phyloP scores from a whole-genome alignment of 2,329 filamentous ascomycete genomes.

The Didymella pomorum region DNA sequence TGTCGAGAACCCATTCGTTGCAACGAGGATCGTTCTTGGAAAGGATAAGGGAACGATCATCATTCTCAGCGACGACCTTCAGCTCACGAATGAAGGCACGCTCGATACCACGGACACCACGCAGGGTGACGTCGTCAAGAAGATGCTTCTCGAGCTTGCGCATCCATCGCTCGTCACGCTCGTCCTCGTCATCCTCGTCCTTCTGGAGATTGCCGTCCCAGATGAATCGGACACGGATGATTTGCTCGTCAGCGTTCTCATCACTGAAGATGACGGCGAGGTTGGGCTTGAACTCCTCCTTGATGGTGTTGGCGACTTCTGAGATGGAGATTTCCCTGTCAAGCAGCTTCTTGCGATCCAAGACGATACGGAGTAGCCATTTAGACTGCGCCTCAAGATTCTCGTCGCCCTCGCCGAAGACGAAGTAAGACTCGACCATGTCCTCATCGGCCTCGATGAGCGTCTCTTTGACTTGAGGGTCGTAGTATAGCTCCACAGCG shows the following conservation, averaged over 20 bases:
- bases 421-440: conserved; percentile 96
- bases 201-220: conserved; percentile 63
- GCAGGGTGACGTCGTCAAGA: conserved; percentile 87
- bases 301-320: conserved; percentile 89
- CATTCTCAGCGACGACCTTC: conserved; percentile 62
- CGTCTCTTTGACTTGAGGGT: conserved; percentile 86
- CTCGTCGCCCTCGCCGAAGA: conserved; percentile 81
- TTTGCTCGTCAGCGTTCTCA: conserved; percentile 94
- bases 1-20: conserved; percentile 96
- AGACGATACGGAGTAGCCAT: conserved; percentile 92
- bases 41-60: conserved; percentile 76
- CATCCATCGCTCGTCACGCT: conserved; percentile 76
- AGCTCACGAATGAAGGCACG: conserved; percentile 84
- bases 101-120: conserved; percentile 87
- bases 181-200: conserved; percentile 81
- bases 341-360: conserved; percentile 92
- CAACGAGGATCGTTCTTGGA: conserved; percentile 77
- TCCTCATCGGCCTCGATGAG: conserved; percentile 87
- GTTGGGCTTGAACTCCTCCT: conserved; percentile 77
- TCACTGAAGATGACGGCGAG: conserved; percentile 96
- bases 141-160: conserved; percentile 89
- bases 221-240: conserved; percentile 90
- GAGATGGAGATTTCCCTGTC: conserved; percentile 93
- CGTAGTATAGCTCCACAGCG: conserved; percentile 95
- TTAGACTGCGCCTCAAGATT: conserved; percentile 75